Evolutionary conservation across 306 rosid species (phyloP).

Genomic region (Cicer arietinum): DNA sequence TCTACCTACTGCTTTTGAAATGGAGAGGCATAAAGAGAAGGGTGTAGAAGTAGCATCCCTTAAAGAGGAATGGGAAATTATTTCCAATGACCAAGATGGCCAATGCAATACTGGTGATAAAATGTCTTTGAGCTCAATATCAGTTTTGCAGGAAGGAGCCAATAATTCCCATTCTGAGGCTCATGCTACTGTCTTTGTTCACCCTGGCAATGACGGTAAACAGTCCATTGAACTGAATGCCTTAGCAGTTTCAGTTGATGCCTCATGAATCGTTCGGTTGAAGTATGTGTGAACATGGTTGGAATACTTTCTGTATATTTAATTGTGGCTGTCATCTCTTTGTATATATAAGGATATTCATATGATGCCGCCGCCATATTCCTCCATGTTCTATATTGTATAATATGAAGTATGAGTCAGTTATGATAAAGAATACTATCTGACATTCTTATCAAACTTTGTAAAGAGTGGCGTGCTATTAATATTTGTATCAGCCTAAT

Average conservation of each 20-base stretch:
- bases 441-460: constrained; percentile 27
- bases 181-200: constrained; percentile 62
- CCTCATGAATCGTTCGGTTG: constrained; percentile 45
- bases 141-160: constrained; percentile 59
- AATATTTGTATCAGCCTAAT: background rate
- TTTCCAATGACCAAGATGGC: constrained; percentile 56
- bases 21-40: constrained; percentile 63
- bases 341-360: constrained; percentile 36
- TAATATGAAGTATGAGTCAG: constrained; percentile 15
- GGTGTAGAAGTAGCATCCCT: constrained; percentile 76
- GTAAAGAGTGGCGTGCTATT: background rate
- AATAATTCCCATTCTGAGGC: constrained; percentile 58
- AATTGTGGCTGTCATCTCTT: constrained; percentile 35
- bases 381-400: constrained; percentile 31
- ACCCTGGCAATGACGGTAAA: constrained; percentile 65
- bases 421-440: constrained; percentile 3
- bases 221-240: constrained; percentile 76
- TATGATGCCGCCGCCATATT: constrained; percentile 23
- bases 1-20: constrained; percentile 80
- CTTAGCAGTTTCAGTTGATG: constrained; percentile 74
- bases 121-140: constrained; percentile 58
- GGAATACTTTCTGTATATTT: constrained; percentile 30
- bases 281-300: constrained; percentile 13
- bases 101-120: constrained; percentile 40
- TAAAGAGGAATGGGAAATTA: constrained; percentile 96